These are phyloP conservation scores for Zygoascus sp. DNA, from an alignment of 1,139 yeast species.

Conservation along the genomic window DNA sequence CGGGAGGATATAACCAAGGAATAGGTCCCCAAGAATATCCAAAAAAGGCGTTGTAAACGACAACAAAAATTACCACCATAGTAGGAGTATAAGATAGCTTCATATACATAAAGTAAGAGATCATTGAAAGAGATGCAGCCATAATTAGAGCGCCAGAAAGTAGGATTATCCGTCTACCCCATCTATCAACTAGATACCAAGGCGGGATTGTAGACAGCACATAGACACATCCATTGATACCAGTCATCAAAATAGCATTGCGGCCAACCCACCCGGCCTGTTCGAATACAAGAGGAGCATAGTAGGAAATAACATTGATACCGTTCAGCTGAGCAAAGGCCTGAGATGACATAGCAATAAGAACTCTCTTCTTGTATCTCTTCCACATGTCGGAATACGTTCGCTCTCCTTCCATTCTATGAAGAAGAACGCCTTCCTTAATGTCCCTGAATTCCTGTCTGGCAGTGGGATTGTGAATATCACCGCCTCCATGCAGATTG, in stretches of 20 bases:
- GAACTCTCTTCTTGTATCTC: constrained; percentile 67
- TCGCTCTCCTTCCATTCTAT: constrained; percentile 73
- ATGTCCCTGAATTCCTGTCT: constrained; percentile 69
- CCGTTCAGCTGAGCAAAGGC: constrained; percentile 93
- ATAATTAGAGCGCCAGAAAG: constrained; percentile 73
- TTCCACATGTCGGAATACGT: constrained; percentile 67
- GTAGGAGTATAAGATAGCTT: constrained; percentile 61
- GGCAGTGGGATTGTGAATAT: constrained; percentile 51
- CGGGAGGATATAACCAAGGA: constrained; percentile 89
- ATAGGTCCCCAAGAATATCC: constrained; percentile 91
- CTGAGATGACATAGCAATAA: constrained; percentile 86
- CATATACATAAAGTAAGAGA: constrained; percentile 61
- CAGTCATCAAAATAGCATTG: constrained; percentile 86
- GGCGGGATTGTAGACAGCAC: constrained; percentile 78
- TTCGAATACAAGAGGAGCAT: constrained; percentile 90
- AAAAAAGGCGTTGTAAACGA: constrained; percentile 77
- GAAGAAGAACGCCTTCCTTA: constrained; percentile 71
- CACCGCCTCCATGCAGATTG: constrained; percentile 69
- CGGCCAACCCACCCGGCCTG: constrained; percentile 94
- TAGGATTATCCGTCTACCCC: constrained; percentile 86
- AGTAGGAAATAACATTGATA: constrained; percentile 85
- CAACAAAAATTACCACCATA: constrained; percentile 69
- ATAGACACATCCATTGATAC: constrained; percentile 77
- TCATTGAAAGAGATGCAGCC: constrained; percentile 64
- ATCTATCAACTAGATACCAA: constrained; percentile 81